Evolutionary conservation across 768 basidiomycete species (phyloP).

Genomic region (Pisolithus marmoratus): DNA sequence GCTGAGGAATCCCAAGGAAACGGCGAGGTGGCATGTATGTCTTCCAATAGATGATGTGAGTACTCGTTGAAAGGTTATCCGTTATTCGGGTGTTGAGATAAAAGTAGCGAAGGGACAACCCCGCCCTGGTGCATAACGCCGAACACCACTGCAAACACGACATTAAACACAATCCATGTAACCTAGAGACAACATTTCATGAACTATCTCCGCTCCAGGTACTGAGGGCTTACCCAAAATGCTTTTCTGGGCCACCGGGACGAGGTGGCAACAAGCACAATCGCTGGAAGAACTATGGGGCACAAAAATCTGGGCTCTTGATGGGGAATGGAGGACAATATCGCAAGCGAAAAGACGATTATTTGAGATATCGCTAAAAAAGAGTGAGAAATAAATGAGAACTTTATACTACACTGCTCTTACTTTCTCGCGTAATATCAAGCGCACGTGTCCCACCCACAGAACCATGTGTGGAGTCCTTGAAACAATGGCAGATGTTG

Average conservation of each 20-base stretch:
- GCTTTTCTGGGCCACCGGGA: conserved; percentile 18
- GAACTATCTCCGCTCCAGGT: background rate
- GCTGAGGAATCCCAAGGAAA: conserved; percentile 23
- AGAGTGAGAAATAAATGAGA: background rate
- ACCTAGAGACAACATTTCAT: conserved; percentile 11
- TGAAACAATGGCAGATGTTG: conserved; percentile 5
- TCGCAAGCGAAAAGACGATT: conserved; percentile 21
- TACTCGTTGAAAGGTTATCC: background rate
- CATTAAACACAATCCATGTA: conserved; percentile 25
- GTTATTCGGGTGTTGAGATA: conserved; percentile 24
- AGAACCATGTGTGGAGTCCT: background rate
- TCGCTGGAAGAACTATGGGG: conserved; percentile 30
- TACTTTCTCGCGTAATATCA: conserved; percentile 16
- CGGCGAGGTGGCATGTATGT: conserved; percentile 37
- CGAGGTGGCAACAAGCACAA: conserved; percentile 24
- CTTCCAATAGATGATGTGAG: conserved; percentile 33
- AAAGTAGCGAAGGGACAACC: conserved; percentile 34
- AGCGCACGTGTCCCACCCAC: conserved; percentile 9
- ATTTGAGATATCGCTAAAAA: conserved; percentile 26
- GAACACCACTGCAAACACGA: conserved; percentile 26
- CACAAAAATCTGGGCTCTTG: conserved; percentile 36
- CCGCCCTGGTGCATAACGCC: conserved; percentile 38
- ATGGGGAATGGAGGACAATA: conserved; percentile 32
- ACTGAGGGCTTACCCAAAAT: conserved; percentile 28
- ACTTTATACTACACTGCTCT: background rate